Percentiles rank a stretch among this genome's conserved stretches.
Conservation (phyloP, 352 stramenopile genomes). For the Globisporangium sylvaticum region DNA sequence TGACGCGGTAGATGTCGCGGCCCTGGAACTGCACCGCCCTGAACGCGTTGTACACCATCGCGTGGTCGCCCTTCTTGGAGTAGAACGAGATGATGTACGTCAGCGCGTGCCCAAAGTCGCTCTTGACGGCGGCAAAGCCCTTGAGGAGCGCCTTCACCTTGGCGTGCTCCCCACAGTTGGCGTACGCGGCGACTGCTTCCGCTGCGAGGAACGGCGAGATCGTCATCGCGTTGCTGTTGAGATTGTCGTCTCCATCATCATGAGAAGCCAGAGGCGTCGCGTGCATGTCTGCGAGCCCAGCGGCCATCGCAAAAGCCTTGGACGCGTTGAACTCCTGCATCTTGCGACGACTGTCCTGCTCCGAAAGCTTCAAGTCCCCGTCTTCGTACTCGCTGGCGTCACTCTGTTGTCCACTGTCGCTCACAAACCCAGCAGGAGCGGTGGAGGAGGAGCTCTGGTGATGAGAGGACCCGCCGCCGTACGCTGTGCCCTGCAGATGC, state of each 20-base stretch:
- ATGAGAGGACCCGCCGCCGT: not conserved
- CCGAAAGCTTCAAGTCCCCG: not conserved
- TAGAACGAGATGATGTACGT: constrained; percentile 25
- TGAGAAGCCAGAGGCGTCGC: not conserved
- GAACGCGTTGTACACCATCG: constrained; percentile 37
- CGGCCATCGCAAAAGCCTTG: constrained; percentile 11
- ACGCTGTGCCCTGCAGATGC: constrained; percentile 25
- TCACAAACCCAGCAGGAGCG: not conserved
- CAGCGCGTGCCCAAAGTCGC: constrained; percentile 30
- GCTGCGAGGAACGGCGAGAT: constrained; percentile 32
- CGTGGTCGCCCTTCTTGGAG: constrained; percentile 24
- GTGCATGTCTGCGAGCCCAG: constrained; percentile 8
- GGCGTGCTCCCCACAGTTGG: constrained; percentile 32
- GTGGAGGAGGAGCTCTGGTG: not conserved
- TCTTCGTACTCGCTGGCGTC: constrained; percentile 4
- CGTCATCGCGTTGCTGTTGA: constrained; percentile 6
- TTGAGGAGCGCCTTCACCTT: constrained; percentile 47
- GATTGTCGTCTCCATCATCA: not conserved
- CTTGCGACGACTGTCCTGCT: constrained; percentile 9
- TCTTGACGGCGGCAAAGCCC: constrained; percentile 33
- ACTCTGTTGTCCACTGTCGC: not conserved
- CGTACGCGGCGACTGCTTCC: constrained; percentile 35
- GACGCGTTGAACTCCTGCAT: not conserved
- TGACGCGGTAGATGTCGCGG: constrained; percentile 35
- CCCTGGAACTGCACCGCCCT: constrained; percentile 43